phyloP scores from a whole-genome alignment of 257 asterid species.

The Solanum chmielewskii region DNA sequence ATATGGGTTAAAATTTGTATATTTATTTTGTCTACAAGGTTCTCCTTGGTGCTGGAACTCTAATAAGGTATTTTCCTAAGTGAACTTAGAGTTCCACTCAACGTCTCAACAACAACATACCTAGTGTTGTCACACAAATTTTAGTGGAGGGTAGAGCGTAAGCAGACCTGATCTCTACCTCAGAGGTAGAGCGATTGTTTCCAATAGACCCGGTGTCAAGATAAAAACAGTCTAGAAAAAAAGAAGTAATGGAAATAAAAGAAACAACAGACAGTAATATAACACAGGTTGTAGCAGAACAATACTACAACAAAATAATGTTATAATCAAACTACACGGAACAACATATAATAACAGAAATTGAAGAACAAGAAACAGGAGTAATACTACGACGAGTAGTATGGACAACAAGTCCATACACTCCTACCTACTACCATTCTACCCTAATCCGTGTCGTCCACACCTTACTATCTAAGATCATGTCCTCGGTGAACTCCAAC shows the following conservation, averaged over 20 bases:
- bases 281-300: neutral
- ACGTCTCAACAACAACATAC: neutral
- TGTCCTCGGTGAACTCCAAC: neutral
- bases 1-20: neutral
- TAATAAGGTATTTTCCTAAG: neutral
- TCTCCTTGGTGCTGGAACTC: neutral
- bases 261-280: neutral
- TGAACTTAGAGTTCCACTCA: neutral
- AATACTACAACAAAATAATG: neutral
- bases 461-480: neutral
- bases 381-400: neutral
- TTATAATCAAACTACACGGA: neutral
- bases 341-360: neutral
- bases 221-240: neutral
- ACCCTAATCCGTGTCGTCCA: neutral
- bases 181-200: neutral
- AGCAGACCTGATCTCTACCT: neutral
- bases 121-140: neutral
- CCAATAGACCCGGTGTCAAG: neutral
- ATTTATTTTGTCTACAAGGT: neutral
- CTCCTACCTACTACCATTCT: neutral
- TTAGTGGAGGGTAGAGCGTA: neutral
- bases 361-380: neutral
- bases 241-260: neutral
- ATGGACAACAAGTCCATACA: neutral